These are phyloP conservation scores for Westerdykella sp. DNA, from an alignment of 2,329 filamentous ascomycete genomes.

Conservation along the genomic window DNA sequence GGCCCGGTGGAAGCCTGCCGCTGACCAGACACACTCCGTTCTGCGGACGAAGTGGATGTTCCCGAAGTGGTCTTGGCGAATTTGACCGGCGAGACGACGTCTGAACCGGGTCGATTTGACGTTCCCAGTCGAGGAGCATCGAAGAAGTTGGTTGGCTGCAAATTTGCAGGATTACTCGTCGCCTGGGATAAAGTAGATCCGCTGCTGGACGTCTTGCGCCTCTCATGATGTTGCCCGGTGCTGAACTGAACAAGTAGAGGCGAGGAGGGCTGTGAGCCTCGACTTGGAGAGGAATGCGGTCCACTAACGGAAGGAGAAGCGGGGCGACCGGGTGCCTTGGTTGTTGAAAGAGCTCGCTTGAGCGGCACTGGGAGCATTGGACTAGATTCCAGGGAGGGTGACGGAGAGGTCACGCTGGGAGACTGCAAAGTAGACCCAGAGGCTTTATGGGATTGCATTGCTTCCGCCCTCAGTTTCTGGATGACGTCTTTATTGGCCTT, in stretches of 20 bases:
- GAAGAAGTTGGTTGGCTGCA: conserved; percentile 65
- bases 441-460: conserved; percentile 64
- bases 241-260: conserved; percentile 96
- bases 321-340: conserved; percentile 64
- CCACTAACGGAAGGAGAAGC: conserved; percentile 82
- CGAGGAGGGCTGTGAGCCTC: conserved; percentile 76
- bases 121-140: conserved; percentile 60
- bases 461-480: conserved; percentile 88
- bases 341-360: conserved; percentile 76
- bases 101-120: conserved; percentile 47
- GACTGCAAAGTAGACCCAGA: conserved; percentile 38
- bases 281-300: conserved; percentile 77
- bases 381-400: conserved; percentile 73
- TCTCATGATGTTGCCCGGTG: conserved; percentile 72
- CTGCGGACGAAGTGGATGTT: conserved; percentile 47
- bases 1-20: conserved; percentile 25
- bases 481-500: conserved; percentile 99
- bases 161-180: conserved; percentile 52
- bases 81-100: conserved; percentile 51
- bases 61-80: conserved; percentile 37
- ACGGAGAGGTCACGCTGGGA: conserved; percentile 45
- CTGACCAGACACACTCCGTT: conserved; percentile 31
- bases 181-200: conserved; percentile 79
- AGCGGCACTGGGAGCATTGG: conserved; percentile 73
- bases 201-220: conserved; percentile 87